Evolutionary conservation across 495 filamentous ascomycete species (phyloP).

Genomic region (Penicillium mononematosum): DNA sequence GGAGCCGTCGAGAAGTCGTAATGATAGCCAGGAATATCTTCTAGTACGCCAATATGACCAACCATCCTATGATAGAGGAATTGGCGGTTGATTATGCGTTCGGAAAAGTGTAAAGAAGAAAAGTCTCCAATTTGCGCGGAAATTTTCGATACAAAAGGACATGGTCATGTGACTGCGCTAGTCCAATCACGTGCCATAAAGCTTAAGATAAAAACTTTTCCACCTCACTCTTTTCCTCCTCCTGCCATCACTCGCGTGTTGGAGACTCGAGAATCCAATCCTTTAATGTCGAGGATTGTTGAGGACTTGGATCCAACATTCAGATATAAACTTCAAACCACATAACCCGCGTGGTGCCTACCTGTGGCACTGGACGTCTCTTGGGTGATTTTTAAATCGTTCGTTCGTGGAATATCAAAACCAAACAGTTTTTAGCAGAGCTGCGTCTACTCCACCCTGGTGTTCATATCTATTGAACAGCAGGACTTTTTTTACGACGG

Average conservation of each 20-base stretch:
- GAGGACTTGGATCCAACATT: constrained; percentile 1
- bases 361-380: constrained; percentile 41
- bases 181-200: neutral
- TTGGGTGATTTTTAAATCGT: constrained; percentile 44
- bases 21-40: constrained; percentile 31
- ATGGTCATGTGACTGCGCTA: constrained; percentile 21
- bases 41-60: constrained; percentile 58
- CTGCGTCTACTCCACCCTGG: constrained; percentile 58
- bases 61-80: constrained; percentile 47
- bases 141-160: constrained; percentile 23
- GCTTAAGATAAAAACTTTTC: constrained; percentile 6
- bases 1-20: constrained; percentile 38
- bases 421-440: constrained; percentile 56
- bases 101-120: constrained; percentile 47
- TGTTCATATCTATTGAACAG: constrained; percentile 43
- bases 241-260: constrained; percentile 1
- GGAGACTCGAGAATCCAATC: constrained; percentile 2
- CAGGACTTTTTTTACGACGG: constrained; percentile 55
- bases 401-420: constrained; percentile 57
- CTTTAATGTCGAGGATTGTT: constrained; percentile 10
- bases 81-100: constrained; percentile 58
- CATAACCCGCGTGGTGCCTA: constrained; percentile 47
- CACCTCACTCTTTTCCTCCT: neutral
- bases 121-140: constrained; percentile 15
- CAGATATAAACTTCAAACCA: constrained; percentile 29